These are phyloP conservation scores for Pterocarpus santalinus DNA, from an alignment of 306 rosid genomes.

Conservation along the genomic window DNA sequence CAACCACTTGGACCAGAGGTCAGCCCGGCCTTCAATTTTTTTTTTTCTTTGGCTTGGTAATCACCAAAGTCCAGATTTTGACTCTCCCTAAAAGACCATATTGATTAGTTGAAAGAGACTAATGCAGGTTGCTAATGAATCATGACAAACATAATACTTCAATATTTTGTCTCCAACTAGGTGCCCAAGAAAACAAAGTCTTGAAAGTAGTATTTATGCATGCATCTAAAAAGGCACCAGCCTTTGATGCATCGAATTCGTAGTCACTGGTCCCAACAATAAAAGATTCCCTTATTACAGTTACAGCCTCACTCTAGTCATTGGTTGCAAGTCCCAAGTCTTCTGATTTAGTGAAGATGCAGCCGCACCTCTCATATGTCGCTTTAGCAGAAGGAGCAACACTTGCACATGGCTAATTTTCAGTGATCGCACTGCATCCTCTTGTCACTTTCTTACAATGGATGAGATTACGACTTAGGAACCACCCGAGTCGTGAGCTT, in stretches of 20 bases:
- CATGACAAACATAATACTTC: slow-evolving; percentile 34
- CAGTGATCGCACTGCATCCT: neutral
- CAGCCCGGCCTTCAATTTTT: slow-evolving; percentile 20
- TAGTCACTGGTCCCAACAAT: slow-evolving; percentile 43
- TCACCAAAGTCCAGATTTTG: slow-evolving; percentile 38
- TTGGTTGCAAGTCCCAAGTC: slow-evolving; percentile 38
- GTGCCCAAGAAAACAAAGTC: slow-evolving; percentile 32
- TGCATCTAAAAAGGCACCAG: slow-evolving; percentile 43
- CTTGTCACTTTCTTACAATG: slow-evolving; percentile 41
- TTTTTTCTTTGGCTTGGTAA: neutral
- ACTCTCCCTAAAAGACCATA: slow-evolving; percentile 34
- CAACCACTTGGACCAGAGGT: slow-evolving; percentile 40
- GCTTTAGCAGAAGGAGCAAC: slow-evolving; percentile 6
- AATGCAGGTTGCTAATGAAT: slow-evolving; percentile 41
- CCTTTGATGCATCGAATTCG: slow-evolving; percentile 28
- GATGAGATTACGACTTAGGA: slow-evolving; percentile 34
- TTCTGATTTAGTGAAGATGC: slow-evolving; percentile 40
- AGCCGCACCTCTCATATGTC: slow-evolving; percentile 11
- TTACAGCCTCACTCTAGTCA: slow-evolving; percentile 16
- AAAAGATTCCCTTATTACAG: slow-evolving; percentile 49
- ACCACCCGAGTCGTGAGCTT: neutral
- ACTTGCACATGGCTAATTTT: slow-evolving; percentile 46
- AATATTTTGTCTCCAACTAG: slow-evolving; percentile 46
- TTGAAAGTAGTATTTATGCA: slow-evolving; percentile 43
- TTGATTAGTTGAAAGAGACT: slow-evolving; percentile 38